phyloP scores from a whole-genome alignment of 176 grass and related monocot genomes.

The Ensete glaucum region DNA sequence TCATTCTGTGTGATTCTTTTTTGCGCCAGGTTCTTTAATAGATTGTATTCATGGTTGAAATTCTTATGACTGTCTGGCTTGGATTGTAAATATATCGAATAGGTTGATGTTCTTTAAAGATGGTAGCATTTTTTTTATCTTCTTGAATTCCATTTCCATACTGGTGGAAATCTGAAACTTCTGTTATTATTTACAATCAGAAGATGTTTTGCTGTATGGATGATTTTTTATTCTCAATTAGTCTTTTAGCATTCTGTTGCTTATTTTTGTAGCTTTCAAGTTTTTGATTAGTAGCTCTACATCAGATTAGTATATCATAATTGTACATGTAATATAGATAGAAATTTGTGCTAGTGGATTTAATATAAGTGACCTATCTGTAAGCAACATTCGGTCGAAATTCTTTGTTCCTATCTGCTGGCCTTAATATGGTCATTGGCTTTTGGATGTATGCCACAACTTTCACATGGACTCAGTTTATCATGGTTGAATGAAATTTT shows the following conservation, averaged over 20 bases:
- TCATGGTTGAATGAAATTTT: neutral
- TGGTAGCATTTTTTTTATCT: neutral
- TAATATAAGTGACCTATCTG: neutral
- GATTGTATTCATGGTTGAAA: conserved; percentile 11
- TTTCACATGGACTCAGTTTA: too few species aligned
- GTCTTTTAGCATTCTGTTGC: too few species aligned
- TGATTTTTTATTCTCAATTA: too few species aligned
- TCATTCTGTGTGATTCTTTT: neutral
- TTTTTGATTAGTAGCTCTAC: too few species aligned
- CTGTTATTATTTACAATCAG: too few species aligned
- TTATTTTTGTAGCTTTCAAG: too few species aligned
- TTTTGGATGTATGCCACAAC: neutral
- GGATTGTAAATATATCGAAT: neutral
- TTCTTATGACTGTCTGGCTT: neutral
- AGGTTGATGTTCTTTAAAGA: neutral
- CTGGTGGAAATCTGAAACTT: too few species aligned
- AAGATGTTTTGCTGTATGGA: too few species aligned
- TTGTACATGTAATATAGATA: neutral
- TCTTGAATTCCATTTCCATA: too few species aligned
- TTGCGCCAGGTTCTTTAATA: conserved; percentile 6
- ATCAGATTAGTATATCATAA: too few species aligned
- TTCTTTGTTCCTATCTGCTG: neutral
- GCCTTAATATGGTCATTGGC: too few species aligned
- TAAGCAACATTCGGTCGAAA: neutral
- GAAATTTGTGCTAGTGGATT: neutral